Conservation (phyloP, 352 stramenopile genomes). For the Phytopythium delawarense region DNA sequence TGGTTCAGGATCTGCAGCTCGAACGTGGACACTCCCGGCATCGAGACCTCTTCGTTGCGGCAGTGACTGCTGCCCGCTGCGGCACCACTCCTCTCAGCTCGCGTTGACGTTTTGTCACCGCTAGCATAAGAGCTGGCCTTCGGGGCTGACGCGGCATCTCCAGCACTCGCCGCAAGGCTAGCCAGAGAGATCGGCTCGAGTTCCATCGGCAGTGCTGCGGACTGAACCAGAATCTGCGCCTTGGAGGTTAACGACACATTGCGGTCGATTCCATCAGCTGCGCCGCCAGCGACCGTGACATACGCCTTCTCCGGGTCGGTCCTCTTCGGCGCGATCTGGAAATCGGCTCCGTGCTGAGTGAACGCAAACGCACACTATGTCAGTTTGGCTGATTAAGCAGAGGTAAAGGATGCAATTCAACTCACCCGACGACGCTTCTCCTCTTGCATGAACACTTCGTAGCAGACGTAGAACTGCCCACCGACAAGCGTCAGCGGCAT, state of each 20-base stretch:
- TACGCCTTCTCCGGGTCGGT: neutral
- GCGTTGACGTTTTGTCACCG: neutral
- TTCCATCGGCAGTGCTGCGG: neutral
- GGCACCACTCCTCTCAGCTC: neutral
- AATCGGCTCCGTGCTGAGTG: neutral
- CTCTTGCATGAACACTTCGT: constrained; percentile 37
- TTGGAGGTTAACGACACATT: neutral
- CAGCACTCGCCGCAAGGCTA: neutral
- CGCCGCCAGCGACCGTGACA: too few relatives aligned
- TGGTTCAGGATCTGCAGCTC: constrained; percentile 40
- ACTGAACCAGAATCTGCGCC: constrained; percentile 1
- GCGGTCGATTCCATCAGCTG: neutral
- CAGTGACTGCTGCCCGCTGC: neutral
- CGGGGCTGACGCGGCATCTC: neutral
- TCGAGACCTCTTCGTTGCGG: neutral
- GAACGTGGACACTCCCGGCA: neutral
- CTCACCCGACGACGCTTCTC: constrained; percentile 24
- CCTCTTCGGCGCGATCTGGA: constrained; percentile 5
- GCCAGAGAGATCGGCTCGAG: neutral
- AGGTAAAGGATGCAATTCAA: neutral
- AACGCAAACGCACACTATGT: neutral
- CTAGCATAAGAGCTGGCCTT: neutral
- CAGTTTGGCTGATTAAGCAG: neutral
- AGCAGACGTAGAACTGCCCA: constrained; percentile 57
- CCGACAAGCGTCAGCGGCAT: constrained; percentile 61